Conservation (phyloP, 2,329 filamentous ascomycete genomes). For the Monosporascus sp. region DNA sequence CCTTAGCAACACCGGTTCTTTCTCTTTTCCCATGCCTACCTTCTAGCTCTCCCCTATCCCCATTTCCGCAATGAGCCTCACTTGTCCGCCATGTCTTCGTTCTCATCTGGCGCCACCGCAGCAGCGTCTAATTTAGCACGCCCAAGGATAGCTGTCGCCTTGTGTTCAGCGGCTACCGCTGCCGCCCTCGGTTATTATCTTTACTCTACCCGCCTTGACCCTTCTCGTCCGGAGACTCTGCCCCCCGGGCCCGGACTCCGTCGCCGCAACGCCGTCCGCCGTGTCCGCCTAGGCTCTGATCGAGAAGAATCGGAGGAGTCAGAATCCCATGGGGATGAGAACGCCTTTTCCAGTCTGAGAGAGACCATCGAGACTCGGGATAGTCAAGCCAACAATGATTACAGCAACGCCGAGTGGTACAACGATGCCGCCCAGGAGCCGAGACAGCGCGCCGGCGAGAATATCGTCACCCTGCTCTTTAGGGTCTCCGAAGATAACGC, state of each 20-base stretch:
- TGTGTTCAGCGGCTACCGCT: constrained; percentile 51
- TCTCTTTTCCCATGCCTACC: too few relatives aligned
- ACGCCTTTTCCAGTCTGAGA: constrained; percentile 30
- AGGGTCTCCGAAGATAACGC: constrained; percentile 93
- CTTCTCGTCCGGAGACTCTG: constrained; percentile 19
- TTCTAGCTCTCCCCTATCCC: not conserved
- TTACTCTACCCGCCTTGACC: constrained; percentile 36
- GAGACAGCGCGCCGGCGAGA: constrained; percentile 60
- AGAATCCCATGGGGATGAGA: constrained; percentile 41
- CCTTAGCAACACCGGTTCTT: too few relatives aligned
- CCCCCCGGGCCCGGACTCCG: constrained; percentile 41
- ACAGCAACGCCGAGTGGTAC: constrained; percentile 45
- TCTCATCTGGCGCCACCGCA: constrained; percentile 29
- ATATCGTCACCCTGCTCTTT: constrained; percentile 80
- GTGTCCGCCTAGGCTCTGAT: constrained; percentile 33
- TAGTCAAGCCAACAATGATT: constrained; percentile 9
- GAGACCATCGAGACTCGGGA: constrained; percentile 37
- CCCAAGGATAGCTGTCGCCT: constrained; percentile 49
- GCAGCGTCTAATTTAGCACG: constrained; percentile 51
- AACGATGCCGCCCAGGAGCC: constrained; percentile 38
- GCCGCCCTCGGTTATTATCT: constrained; percentile 54
- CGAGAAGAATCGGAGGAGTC: constrained; percentile 33
- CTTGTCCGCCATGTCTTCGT: constrained; percentile 38
- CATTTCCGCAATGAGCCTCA: constrained; percentile 22
- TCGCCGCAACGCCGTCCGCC: constrained; percentile 63